Evolutionary conservation across 1,139 yeast genomes (phyloP), one percentile per base, ranked within the genome.

Genomic region (Magnusiomyces tetraspermus): DNA sequence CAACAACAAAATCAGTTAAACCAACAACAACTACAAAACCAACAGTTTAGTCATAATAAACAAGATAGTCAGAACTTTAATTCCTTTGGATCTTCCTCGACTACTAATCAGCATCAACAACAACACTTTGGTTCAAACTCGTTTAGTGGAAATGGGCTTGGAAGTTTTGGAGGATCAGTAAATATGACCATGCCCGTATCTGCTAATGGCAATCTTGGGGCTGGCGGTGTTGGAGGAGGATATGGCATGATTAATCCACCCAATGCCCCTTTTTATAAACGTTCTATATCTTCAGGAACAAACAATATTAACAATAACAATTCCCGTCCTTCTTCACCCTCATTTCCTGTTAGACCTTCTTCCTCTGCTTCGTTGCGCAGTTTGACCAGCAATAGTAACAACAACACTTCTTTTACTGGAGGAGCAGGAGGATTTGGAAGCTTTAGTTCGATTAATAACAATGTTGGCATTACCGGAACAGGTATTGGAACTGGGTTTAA

Each of bases 281-380:
- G 42, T 8, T 38, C 42, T 10, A 6, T 15, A 3, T n/a, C 42
- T 23, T 33, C 38, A 10, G 38, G 38, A 33, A 33, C 38, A 6
- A 17, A 17, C n/a, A n/a, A n/a, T n/a, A n/a, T n/a, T n/a, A n/a
- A n/a, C n/a, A 23, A 24, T 2, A 28, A 42, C 50, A 21, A 21
- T 5, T 38, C 42, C 19, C 48, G 62, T 15, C 63, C 65, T 1
- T 55, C 64, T 1, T 56, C 60, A 24, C 63, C 64, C 2, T 60
- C 64, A 3, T 42, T 61, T 17, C 65, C 65, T 1, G 59, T 56
- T 3, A 57, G 64, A 6, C 65, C 65, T 2, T 56, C 52, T 19
- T 62, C 65, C 2, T 62, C 64, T 5, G 53, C 61, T 1, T 59
- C 63, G 10, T 55, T 57, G 44, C 50, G 62, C 24, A 52, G 58